Evolutionary conservation across 495 filamentous ascomycete species (phyloP), one percentile per base, ranked within the genome.

Genomic region (Aspergillus campestris): DNA sequence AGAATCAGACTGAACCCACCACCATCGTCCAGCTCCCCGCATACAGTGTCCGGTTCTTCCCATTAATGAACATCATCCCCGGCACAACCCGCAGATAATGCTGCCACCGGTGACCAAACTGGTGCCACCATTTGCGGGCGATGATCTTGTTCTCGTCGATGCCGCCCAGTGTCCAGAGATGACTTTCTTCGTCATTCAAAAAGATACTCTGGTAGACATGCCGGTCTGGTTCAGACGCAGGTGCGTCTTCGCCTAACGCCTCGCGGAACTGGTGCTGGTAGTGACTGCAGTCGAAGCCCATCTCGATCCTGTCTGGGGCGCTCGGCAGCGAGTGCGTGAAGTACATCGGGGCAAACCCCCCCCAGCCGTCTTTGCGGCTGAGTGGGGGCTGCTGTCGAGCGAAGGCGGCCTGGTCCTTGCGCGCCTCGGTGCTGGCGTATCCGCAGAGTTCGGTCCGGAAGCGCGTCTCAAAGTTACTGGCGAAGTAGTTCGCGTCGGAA

Each of bases 151-250:
- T 60, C 44, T 74, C 56, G 52, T 83, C 78, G 44, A 94, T 90
- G 50, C 83, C 74, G 45, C 79, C 69, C 48, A 81, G 79, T 0
- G 80, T 83, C 86, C 87, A 90, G 1, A 90, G 60, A 32, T 81
- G 60, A 30, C 66, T 55, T 29, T 81, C 72, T 24, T 78, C 65
- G 42, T 86, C 82, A 60, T 94, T 83, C 27, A 94, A 65, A 62
- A 83, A 94, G 35, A 91, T 91, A 12, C 83, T 86, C 64, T 91
- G 87, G 58, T 87, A 91, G 13, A 94, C 77, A 62, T 90, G 87
- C 13, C 71, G 60, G 14, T 81, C 73, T 39, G 71, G 70, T 0
- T 71, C 66, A 34, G 68, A 61, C 3, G 69, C 50, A 0, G 64
- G 50, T 9, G 59, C 54, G 6, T 72, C 66, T 4, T 62, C 61